Evolutionary conservation across 1,284 basidiomycete species (phyloP).

Genomic region (Puccinia triticina): DNA sequence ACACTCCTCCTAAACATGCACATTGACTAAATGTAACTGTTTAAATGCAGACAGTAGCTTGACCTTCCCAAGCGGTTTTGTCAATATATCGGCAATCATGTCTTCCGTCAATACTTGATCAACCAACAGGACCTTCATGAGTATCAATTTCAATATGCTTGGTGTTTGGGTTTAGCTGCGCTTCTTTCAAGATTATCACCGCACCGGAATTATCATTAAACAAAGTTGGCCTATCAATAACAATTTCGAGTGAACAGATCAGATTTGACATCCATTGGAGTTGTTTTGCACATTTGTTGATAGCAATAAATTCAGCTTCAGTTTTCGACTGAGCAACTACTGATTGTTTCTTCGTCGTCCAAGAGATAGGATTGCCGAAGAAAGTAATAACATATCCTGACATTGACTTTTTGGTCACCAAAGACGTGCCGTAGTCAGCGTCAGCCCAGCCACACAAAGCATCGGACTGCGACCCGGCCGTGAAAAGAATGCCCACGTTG

Average conservation of each 20-base stretch:
- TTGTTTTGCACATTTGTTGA: too few relatives aligned
- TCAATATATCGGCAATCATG: slow-evolving; percentile 25
- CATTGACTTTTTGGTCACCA: too few relatives aligned
- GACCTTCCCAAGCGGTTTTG: not conserved
- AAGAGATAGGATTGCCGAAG: slow-evolving; percentile 22
- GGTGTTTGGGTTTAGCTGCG: not conserved
- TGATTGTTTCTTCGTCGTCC: slow-evolving; percentile 23
- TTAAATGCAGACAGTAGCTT: too few relatives aligned
- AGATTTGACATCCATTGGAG: slow-evolving; percentile 22
- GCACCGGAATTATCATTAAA: slow-evolving; percentile 12
- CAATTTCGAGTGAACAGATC: not conserved
- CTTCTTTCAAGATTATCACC: not conserved
- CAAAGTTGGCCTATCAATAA: not conserved
- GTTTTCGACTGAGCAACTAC: too few relatives aligned
- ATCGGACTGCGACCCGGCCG: too few relatives aligned
- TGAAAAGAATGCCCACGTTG: not conserved
- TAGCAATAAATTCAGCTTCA: too few relatives aligned
- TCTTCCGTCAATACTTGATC: not conserved
- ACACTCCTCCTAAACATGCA: too few relatives aligned
- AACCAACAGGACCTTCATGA: not conserved
- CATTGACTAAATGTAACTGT: too few relatives aligned
- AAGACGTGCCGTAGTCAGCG: slow-evolving; percentile 17
- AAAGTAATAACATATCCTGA: slow-evolving; percentile 3
- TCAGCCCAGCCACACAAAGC: slow-evolving; percentile 11
- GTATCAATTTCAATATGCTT: slow-evolving; percentile 20